These are phyloP conservation scores for Xenoacremonium recifei DNA, from an alignment of 2,329 filamentous ascomycete genomes.

Conservation along the genomic window DNA sequence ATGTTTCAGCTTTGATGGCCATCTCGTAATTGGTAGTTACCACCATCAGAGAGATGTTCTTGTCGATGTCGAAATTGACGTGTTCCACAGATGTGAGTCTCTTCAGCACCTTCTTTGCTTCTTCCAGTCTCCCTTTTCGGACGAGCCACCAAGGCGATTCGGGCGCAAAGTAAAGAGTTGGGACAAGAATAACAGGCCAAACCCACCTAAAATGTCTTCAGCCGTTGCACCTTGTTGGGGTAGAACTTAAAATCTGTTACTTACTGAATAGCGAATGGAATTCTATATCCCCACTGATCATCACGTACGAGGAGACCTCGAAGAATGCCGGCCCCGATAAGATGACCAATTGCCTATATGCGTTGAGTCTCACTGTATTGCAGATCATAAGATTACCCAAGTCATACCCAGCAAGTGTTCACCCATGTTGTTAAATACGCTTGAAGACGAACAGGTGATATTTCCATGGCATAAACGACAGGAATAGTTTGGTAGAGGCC, in stretches of 20 bases:
- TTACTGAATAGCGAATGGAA: conserved; percentile 1
- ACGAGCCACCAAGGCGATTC: too few relatives aligned
- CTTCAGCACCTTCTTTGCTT: background rate
- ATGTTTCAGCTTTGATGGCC: background rate
- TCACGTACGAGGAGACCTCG: conserved; percentile 3
- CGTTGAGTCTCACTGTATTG: too few relatives aligned
- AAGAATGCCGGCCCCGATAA: conserved; percentile 8
- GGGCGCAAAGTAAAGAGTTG: background rate
- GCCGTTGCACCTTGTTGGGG: too few relatives aligned
- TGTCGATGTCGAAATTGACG: background rate
- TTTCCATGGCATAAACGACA: conserved; percentile 10
- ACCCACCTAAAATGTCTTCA: background rate
- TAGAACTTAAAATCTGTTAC: too few relatives aligned
- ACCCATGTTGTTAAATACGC: conserved; percentile 12
- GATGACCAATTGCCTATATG: conserved; percentile 6
- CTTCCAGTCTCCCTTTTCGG: background rate
- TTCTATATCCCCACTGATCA: conserved; percentile 4
- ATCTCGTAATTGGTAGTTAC: background rate
- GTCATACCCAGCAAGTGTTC: conserved; percentile 6
- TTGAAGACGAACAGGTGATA: conserved; percentile 11
- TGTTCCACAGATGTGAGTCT: background rate
- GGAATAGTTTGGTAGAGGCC: conserved; percentile 8
- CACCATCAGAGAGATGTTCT: background rate
- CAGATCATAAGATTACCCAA: too few relatives aligned
- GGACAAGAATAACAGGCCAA: background rate